Evolutionary conservation across 2,329 filamentous ascomycete species (phyloP).

Genomic region (Pseudogymnoascus sp.): DNA sequence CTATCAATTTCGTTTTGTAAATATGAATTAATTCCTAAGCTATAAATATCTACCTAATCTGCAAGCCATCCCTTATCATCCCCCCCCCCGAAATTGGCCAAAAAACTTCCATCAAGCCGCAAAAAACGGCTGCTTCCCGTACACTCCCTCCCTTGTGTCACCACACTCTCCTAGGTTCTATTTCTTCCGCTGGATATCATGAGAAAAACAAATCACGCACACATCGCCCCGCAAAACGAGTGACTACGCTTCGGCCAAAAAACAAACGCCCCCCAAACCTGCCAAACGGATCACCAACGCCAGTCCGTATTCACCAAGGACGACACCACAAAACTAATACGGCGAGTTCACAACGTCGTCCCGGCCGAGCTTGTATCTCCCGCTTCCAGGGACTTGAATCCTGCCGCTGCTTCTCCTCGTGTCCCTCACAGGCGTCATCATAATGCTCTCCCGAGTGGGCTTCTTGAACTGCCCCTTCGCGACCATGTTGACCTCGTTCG

Average conservation of each 20-base stretch:
- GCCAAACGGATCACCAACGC: neutral
- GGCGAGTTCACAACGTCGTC: constrained; percentile 76
- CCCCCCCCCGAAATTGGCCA: neutral
- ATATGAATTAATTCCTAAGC: constrained; percentile 4
- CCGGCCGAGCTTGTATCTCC: constrained; percentile 64
- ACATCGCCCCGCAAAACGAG: neutral
- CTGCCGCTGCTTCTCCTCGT: constrained; percentile 40
- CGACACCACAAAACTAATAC: constrained; percentile 33
- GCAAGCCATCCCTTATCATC: neutral
- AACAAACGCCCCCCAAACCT: neutral
- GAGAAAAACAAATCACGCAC: neutral
- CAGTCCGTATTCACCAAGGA: neutral
- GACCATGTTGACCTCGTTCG: constrained; percentile 98
- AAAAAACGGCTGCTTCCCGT: neutral
- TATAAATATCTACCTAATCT: constrained; percentile 7
- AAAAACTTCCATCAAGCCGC: neutral
- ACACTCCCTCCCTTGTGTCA: neutral
- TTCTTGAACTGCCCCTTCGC: constrained; percentile 75
- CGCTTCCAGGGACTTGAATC: constrained; percentile 45
- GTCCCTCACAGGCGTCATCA: constrained; percentile 42
- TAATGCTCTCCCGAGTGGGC: constrained; percentile 90
- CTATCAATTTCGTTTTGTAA: neutral
- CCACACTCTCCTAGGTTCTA: neutral
- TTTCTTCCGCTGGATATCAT: constrained; percentile 5
- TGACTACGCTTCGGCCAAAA: neutral